These are phyloP conservation scores for Pseudovirgaria hyperparasitica DNA, from an alignment of 2,329 filamentous ascomycete genomes.

Conservation along the genomic window DNA sequence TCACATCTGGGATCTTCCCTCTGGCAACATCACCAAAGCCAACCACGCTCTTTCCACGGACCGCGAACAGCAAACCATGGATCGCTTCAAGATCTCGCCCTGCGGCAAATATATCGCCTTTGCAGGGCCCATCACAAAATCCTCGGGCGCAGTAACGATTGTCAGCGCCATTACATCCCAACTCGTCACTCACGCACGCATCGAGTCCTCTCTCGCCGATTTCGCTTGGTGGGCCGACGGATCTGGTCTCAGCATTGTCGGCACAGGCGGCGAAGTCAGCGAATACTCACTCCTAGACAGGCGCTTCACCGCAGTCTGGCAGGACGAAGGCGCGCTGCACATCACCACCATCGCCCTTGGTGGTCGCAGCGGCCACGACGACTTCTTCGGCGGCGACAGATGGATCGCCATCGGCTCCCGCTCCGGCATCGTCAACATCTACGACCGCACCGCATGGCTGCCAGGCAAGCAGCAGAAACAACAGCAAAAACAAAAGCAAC, in stretches of 20 bases:
- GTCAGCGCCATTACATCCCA: slow-evolving; percentile 69
- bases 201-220: slow-evolving; percentile 81
- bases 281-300: slow-evolving; percentile 66
- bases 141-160: slow-evolving; percentile 79
- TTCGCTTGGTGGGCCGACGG: slow-evolving; percentile 88
- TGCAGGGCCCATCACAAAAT: slow-evolving; percentile 66
- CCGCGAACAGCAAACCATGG: slow-evolving; percentile 81
- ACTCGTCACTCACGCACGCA: slow-evolving; percentile 71
- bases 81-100: slow-evolving; percentile 76
- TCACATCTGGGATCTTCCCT: slow-evolving; percentile 82
- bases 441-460: slow-evolving; percentile 62
- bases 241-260: slow-evolving; percentile 67
- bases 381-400: slow-evolving; percentile 58
- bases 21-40: slow-evolving; percentile 73
- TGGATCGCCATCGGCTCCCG: slow-evolving; percentile 84
- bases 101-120: slow-evolving; percentile 79
- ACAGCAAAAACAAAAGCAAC: no score
- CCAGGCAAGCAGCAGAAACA: slow-evolving; percentile 14
- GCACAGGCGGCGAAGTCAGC: slow-evolving; percentile 77
- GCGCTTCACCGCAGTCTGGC: slow-evolving; percentile 69
- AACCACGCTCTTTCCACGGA: slow-evolving; percentile 61
- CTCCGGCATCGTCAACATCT: slow-evolving; percentile 84
- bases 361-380: slow-evolving; percentile 48
- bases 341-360: slow-evolving; percentile 75
- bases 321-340: slow-evolving; percentile 78